phyloP scores from a whole-genome alignment of 495 filamentous ascomycete species.

The Aspergillus homomorphus region DNA sequence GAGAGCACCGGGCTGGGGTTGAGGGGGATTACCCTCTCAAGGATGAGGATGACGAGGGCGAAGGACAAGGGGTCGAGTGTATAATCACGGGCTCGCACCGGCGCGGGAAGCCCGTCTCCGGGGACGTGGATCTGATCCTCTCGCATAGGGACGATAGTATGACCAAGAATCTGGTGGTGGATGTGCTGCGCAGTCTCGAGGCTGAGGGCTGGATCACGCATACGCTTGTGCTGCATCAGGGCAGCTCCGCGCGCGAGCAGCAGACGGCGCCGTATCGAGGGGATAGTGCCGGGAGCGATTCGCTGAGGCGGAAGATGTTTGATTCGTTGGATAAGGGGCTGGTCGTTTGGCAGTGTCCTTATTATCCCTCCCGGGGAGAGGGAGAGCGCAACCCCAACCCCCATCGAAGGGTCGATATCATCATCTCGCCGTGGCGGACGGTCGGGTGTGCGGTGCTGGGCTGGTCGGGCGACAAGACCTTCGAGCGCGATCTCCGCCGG shows the following conservation, averaged over 20 bases:
- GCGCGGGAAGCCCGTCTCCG: conserved; percentile 67
- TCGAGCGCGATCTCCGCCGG: conserved; percentile 78
- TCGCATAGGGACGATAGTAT: conserved; percentile 68
- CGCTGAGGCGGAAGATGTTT: conserved; percentile 43
- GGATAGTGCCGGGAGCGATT: conserved; percentile 13
- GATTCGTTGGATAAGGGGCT: conserved; percentile 89
- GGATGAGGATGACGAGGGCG: conserved; percentile 5
- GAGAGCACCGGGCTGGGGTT: neutral
- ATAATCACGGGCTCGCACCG: conserved; percentile 83
- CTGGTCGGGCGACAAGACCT: conserved; percentile 87
- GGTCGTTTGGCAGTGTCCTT: conserved; percentile 88
- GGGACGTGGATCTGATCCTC: conserved; percentile 85
- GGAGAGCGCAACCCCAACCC: conserved; percentile 62
- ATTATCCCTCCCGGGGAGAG: conserved; percentile 24
- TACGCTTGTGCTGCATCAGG: conserved; percentile 65
- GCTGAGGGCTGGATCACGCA: conserved; percentile 71
- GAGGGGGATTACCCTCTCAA: neutral
- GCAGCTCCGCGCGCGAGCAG: conserved; percentile 68
- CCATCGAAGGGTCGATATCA: conserved; percentile 90
- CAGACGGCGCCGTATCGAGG: conserved; percentile 56
- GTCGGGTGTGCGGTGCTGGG: conserved; percentile 83
- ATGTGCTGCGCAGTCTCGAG: conserved; percentile 69
- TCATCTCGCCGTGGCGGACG: conserved; percentile 83
- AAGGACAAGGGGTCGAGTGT: conserved; percentile 55
- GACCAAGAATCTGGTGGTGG: conserved; percentile 63